Evolutionary conservation across 805 yeast species (phyloP).

Genomic region (Saccharomycopsis lassenensis): DNA sequence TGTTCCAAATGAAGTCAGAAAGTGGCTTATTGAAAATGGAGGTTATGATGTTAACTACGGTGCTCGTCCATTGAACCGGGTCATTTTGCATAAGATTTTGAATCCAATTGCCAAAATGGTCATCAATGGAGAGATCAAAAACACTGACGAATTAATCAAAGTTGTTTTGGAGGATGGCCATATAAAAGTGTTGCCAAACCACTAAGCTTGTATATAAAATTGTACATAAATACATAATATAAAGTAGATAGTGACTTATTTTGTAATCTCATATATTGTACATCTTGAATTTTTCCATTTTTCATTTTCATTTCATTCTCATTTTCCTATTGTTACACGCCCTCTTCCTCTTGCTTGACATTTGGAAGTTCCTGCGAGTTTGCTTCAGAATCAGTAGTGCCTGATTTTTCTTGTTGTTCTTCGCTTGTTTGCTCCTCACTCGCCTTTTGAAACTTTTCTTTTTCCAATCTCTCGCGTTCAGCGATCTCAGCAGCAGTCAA

Average conservation of each 20-base stretch:
- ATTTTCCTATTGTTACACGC: too few species aligned
- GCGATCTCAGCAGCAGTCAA: slow-evolving; percentile 83
- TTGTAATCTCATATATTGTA: too few species aligned
- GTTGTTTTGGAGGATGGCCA: slow-evolving; percentile 26
- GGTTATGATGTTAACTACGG: slow-evolving; percentile 93
- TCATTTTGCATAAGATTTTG: slow-evolving; percentile 71
- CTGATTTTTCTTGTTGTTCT: too few species aligned
- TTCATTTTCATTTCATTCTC: too few species aligned
- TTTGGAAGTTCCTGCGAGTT: too few species aligned
- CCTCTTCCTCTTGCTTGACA: too few species aligned
- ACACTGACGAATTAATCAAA: slow-evolving; percentile 45
- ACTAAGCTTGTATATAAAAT: slow-evolving; percentile 1
- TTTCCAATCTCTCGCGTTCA: slow-evolving; percentile 42
- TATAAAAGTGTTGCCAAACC: slow-evolving; percentile 15
- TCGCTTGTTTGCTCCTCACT: too few species aligned
- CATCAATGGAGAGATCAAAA: slow-evolving; percentile 66
- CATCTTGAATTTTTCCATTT: too few species aligned
- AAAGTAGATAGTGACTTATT: too few species aligned
- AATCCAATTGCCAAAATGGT: slow-evolving; percentile 78
- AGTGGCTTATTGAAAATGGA: slow-evolving; percentile 58
- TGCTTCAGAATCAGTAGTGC: too few species aligned
- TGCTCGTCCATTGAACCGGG: slow-evolving; percentile 90
- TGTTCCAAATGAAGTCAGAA: slow-evolving; percentile 53
- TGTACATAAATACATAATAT: background rate
- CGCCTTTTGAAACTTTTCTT: too few species aligned